Evolutionary conservation across 208 protist species (phyloP), one percentile per base, ranked within the genome.

Genomic region (Wallacemonas rigidus): DNA sequence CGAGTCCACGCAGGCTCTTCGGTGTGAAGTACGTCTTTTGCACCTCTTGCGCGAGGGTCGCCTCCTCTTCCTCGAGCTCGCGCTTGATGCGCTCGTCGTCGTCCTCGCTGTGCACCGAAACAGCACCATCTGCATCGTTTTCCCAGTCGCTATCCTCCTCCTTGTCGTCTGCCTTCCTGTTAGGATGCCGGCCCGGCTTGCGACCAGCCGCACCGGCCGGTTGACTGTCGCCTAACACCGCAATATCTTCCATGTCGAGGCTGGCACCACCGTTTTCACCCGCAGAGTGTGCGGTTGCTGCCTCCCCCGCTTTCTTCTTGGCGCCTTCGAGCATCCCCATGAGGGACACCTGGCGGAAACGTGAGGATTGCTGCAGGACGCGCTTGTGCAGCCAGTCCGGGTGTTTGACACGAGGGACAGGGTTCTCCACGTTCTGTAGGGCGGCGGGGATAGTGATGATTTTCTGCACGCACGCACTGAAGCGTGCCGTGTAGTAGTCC

Each of bases 381-480:
- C 90, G 79, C 76, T 98, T 96, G 9, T 92, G 64, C 57, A 99
- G 88, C 99, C 99, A 99, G 39, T 99, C 97, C 0, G 99, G 99
- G 75, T 99, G 97, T 14, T 40, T 64, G 43, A 99, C 98, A 5
- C 98, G 90, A 17, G 98, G 98, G 1, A 99, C 95, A 8, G 99
- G 99, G 82, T 99, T 99, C 0, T 74, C 57, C 36, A 99, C 61
- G 9, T 80, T 80, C 80, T 99, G 99, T 48, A 99, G 81, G 12
- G 97, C 98, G 3, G 99, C 98, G 1, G 99, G 99, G 75, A 99
- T 99, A 6, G 98, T 99, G 69, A 99, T 97, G 71, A 99, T 99
- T 80, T 99, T 99, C 82, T 99, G 98, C 65, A 99, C 98, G 53
- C 94, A 92, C 6, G 86, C 89, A 50, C 80, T 97, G 50, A 99